Evolutionary conservation across 371 early-diverging fungal genomes (phyloP).

Genomic region (Mucor racemosus): DNA sequence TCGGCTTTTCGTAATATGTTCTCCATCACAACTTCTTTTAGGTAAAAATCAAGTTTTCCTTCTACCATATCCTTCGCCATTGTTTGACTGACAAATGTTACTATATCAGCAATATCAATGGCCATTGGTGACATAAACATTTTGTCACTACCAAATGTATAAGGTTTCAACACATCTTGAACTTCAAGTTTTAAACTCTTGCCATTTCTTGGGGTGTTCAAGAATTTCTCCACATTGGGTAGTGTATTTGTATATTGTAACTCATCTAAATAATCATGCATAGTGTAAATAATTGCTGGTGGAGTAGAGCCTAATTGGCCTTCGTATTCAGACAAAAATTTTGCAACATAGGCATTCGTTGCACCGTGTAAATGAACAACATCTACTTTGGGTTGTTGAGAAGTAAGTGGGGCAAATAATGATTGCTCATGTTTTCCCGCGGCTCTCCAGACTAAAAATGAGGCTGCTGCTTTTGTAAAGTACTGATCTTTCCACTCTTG

Average conservation of each 20-base stretch:
- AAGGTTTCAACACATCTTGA: conserved; percentile 26
- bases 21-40: conserved; percentile 67
- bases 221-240: conserved; percentile 57
- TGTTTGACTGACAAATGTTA: conserved; percentile 63
- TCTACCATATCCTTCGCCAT: conserved; percentile 68
- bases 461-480: conserved; percentile 64
- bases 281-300: conserved; percentile 67
- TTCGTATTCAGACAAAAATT: conserved; percentile 38
- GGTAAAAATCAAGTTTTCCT: conserved; percentile 60
- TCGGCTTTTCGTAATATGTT: conserved; percentile 56
- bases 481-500: conserved; percentile 70
- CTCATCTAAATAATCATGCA: conserved; percentile 70
- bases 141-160: conserved; percentile 52
- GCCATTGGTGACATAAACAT: conserved; percentile 63
- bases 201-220: conserved; percentile 22
- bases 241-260: conserved; percentile 60
- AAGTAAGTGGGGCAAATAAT: conserved; percentile 49
- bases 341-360: conserved; percentile 61
- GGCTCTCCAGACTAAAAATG: conserved; percentile 55
- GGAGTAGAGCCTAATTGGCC: conserved; percentile 43
- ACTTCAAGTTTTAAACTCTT: conserved; percentile 11
- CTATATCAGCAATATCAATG: conserved; percentile 61
- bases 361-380: conserved; percentile 71
- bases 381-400: conserved; percentile 45
- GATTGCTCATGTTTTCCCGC: conserved; percentile 59